Conservation (phyloP, 306 rosid genomes). For the Citrullus colocynthis region DNA sequence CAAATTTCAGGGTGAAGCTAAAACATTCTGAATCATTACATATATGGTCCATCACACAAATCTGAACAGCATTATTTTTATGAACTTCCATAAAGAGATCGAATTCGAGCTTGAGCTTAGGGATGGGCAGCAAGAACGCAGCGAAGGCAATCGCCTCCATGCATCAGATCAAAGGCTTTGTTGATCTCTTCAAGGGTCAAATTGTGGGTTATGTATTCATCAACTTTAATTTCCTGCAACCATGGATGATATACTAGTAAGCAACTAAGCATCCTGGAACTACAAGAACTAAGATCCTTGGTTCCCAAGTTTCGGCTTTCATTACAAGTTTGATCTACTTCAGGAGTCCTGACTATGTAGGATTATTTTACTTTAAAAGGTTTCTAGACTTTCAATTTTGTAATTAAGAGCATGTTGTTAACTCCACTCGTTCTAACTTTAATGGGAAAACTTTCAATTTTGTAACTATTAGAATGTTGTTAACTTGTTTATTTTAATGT, state of each 20-base stretch:
- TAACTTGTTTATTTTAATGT: too few relatives aligned
- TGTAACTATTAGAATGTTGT: too few relatives aligned
- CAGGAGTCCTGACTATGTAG: too few relatives aligned
- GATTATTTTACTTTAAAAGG: too few relatives aligned
- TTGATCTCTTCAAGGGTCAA: slow-evolving; percentile 70
- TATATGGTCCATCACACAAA: background rate
- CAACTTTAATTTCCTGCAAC: slow-evolving; percentile 89
- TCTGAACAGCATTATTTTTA: background rate
- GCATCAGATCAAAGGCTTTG: slow-evolving; percentile 83
- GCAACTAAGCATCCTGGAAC: background rate
- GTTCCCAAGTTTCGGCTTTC: too few relatives aligned
- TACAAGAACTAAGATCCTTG: background rate
- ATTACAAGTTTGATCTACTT: too few relatives aligned
- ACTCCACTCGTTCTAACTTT: too few relatives aligned
- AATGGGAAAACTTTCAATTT: too few relatives aligned
- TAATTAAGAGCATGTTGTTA: too few relatives aligned
- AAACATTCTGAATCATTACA: background rate
- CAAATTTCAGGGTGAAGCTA: background rate
- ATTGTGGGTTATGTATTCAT: slow-evolving; percentile 83
- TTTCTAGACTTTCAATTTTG: too few relatives aligned
- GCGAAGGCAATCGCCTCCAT: slow-evolving; percentile 86
- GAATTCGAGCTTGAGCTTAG: slow-evolving; percentile 3
- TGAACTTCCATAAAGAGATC: background rate
- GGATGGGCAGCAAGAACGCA: slow-evolving; percentile 59
- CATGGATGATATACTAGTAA: background rate